Conservation (phyloP, 2,329 filamentous ascomycete species). For the Aspergillus sp. region DNA sequence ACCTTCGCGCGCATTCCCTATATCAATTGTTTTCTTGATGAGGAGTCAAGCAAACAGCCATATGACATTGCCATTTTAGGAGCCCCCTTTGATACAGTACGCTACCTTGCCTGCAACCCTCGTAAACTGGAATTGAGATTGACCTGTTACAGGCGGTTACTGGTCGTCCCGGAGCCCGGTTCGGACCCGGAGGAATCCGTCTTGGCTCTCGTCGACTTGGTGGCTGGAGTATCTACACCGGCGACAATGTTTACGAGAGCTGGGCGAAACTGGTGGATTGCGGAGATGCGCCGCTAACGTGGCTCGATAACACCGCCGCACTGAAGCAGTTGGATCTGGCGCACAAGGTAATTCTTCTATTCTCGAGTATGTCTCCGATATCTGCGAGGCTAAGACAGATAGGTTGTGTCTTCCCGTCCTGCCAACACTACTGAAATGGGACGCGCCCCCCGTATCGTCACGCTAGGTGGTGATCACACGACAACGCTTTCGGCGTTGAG, state of each 20-base stretch:
- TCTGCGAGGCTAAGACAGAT: neutral
- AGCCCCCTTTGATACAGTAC: slow-evolving; percentile 52
- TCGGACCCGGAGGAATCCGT: slow-evolving; percentile 54
- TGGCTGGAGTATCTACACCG: slow-evolving; percentile 52
- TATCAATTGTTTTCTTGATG: slow-evolving; percentile 28
- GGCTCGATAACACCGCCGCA: slow-evolving; percentile 55
- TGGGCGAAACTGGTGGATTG: slow-evolving; percentile 58
- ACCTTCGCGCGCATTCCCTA: slow-evolving; percentile 37
- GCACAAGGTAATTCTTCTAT: slow-evolving; percentile 41
- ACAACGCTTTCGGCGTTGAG: slow-evolving; percentile 55
- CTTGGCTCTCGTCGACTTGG: slow-evolving; percentile 51
- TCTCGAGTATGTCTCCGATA: neutral
- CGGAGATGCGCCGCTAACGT: slow-evolving; percentile 54
- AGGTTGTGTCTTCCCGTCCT: slow-evolving; percentile 47
- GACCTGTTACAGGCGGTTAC: slow-evolving; percentile 39
- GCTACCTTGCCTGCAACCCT: neutral
- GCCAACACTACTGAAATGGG: slow-evolving; percentile 41
- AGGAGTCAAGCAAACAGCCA: slow-evolving; percentile 14
- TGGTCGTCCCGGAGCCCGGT: slow-evolving; percentile 53
- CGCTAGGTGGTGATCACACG: slow-evolving; percentile 57
- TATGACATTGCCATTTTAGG: slow-evolving; percentile 49
- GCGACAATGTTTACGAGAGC: slow-evolving; percentile 45
- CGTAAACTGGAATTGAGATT: neutral
- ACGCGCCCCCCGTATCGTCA: slow-evolving; percentile 49
- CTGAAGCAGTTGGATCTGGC: slow-evolving; percentile 53